Base-by-base conservation (phyloP, 495 filamentous ascomycete species). In the Haplographium delicatum region DNA sequence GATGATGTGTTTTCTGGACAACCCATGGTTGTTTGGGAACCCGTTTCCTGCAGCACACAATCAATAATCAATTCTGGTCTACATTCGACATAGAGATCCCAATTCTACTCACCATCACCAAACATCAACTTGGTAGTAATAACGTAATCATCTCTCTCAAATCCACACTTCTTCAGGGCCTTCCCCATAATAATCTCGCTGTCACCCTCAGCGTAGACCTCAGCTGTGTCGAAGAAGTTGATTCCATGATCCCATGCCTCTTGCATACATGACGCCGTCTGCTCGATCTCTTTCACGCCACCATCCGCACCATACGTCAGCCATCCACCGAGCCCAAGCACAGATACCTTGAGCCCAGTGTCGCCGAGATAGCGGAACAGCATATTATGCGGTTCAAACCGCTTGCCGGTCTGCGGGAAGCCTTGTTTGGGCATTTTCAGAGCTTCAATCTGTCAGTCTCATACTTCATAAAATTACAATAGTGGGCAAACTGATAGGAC, bases 1-100 rank as follows among this genome's bases (percentile, higher is more conserved):
- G 54, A 89, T 70, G 23, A 89, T 72, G 67, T 89, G 86, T 62
- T 90, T 90, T 31, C 83, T 71, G 16, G 77, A 83, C 7, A 89
- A 72, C 11, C 85, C 86, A 45, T 71, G 65, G 48, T 68, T 69
- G 62, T 70, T 56, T 16, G 47, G 47, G 53, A 46, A 56, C 30
- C 47, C 47, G 15, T 51, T 51, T 38, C 53, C 53, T 51, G 20
- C 9, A 3, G 2, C 3, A 34, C 15, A 4, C 26, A 23, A 28
- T 22, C 18, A 39, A 15, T 15, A 23, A 28, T 22, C 18, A 39
- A 15, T 15, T 49, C 15, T 22, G 15, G 11, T 23, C 23, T 22
- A 16, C 19, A 18, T 18, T 49, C 19, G 22, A 7, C n/a, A 51
- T 23, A n/a, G n/a, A n/a, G n/a, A n/a, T n/a, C n/a, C n/a, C 11